Base-by-base conservation (phyloP, 345 rosid species). In the Eutrema yunnanense region DNA sequence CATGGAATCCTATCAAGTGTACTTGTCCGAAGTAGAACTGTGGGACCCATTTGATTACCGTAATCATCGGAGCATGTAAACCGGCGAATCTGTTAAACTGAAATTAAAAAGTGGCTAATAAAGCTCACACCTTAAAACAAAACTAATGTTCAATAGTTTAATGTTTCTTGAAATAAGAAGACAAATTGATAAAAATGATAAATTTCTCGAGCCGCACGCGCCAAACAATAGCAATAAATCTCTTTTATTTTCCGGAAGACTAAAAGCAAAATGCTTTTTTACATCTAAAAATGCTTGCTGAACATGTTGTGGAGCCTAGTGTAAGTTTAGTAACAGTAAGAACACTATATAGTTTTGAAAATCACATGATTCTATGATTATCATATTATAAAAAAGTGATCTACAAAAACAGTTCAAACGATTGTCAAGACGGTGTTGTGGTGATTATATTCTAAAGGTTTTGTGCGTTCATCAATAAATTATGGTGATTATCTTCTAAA, bases 151-250 rank as follows among this genome's bases (percentile, higher is more conserved):
- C 3, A 7, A 60, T 75, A 52, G 14, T 60, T n/a, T 68, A 67
- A 58, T 67, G 63, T 52, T 56, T 65, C 37, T 29, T 65, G 59
- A 65, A 40, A 51, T 65, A 48, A 6, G 32, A 56, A 46, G 51
- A 56, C 42, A 72, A 47, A 47, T 38, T 48, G 14, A 36, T 9
- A 38, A 26, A 59, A 51, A 50, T 22, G n/a, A 60, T 27, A 57
- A 73, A 19, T 37, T 81, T 81, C 83, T 82, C 81, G 87, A 85
- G 85, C 81, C 80, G 62, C 92, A 76, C 85, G 81, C 88, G 81
- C 82, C 43, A 55, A 47, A 73, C 50, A 48, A 37, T 29, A 49
- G 8, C 42, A 55, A 36, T 73, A 29, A 19, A 19, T 53, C n/a
- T 73, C 26, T 50, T 16, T 67, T 54, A 2, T 37, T 43, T 11